Base-by-base conservation (phyloP, 208 protist species). In the Tetramitus jugosus region DNA sequence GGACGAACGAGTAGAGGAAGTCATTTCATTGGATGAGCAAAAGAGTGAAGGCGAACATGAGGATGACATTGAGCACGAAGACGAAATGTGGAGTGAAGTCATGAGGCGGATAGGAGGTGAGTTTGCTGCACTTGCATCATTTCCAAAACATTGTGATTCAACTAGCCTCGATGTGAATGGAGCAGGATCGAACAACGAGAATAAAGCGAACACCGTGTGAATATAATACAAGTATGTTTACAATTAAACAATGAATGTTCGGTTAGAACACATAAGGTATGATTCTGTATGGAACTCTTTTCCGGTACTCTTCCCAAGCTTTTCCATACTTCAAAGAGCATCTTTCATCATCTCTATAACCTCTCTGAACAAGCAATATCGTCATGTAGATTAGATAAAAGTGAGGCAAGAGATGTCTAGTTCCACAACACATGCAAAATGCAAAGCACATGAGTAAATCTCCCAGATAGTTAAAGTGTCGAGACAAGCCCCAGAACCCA, bases 401-500 rank as follows among this genome's bases (percentile, higher is more conserved):
- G 80, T 94, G 97, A 7, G 93, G 92, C 29, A 96, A 74, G 8
- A 89, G 13, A 52, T 85, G 82, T 26, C 64, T 77, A 53, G 39
- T 93, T 80, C 89, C 89, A 94, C 83, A 86, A 10, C 84, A 82
- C 33, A 79, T 68, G 17, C 49, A 78, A 33, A 81, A 39, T 20
- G 39, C 43, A 14, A 75, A 78, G 33, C 79, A 77, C 42, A 90
- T 77, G n/a, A 89, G 42, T 33, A 90, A 80, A 53, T 98, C 96
- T 33, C 92, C 92, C 29, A 96, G 84, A 83, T 98, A 98, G 83
- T 98, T 98, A 20, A 95, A 90, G 86, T 98, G 94, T 29, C 94
- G 87, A 76, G 92, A 93, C 26, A 96, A 83, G 61, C 95, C 95
- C 95, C 96, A 98, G 80, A 88, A 97, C 75, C 96, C 95, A 13